Evolutionary conservation across 257 asterid species (phyloP).

Genomic region (Solanum tarapatanum): DNA sequence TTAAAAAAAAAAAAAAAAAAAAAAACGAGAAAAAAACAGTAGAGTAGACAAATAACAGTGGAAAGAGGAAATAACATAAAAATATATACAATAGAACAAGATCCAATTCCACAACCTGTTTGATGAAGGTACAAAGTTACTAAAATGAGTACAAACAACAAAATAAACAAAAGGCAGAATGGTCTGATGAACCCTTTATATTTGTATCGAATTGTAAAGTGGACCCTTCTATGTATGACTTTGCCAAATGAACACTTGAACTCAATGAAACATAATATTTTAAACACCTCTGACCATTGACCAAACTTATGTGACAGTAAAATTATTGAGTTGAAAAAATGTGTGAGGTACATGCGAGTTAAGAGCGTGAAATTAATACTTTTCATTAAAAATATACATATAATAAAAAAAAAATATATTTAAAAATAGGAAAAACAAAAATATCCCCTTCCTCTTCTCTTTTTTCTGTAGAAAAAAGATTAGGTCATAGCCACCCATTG

Average conservation of each 20-base stretch:
- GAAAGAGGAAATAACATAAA: no score
- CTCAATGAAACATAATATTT: background rate
- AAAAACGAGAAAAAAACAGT: no score
- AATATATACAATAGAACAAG: no score
- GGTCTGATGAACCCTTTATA: background rate
- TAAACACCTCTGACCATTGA: background rate
- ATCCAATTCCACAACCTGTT: no score
- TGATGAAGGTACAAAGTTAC: no score
- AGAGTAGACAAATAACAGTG: no score
- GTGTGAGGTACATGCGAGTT: background rate
- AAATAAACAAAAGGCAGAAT: no score
- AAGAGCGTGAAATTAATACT: background rate
- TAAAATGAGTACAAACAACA: no score
- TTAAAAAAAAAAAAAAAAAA: no score
- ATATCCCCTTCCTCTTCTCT: background rate
- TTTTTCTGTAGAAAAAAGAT: background rate
- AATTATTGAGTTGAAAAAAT: background rate
- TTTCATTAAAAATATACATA: background rate
- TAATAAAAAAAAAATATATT: no score
- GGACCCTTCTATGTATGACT: background rate
- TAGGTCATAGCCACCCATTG: background rate
- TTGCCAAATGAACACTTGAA: background rate
- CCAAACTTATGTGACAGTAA: background rate
- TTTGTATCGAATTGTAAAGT: background rate
- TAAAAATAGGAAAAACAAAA: background rate